Base-by-base conservation (phyloP, 768 basidiomycete genomes). In the Baorangia bicolor region DNA sequence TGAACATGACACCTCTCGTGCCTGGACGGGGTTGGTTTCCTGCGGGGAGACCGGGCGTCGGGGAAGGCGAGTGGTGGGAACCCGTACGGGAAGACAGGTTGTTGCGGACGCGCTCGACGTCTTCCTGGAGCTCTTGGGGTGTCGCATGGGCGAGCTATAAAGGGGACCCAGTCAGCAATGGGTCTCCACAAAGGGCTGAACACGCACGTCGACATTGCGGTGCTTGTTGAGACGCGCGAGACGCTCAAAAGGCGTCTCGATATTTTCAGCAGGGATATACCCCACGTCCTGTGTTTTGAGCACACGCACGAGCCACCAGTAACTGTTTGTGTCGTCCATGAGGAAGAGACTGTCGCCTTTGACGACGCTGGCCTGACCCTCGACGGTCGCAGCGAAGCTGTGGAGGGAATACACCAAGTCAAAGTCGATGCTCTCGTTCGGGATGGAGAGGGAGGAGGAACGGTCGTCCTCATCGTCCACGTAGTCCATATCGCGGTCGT, bases 271-370 rank as follows among this genome's bases (percentile, higher is more conserved):
- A 18, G 97, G 97, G 47, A 99, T 98, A 71, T 99, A 99, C 0
- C 97, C 97, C 16, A 99, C 93, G 66, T 97, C 94, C 73, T 98
- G 94, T 9, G 96, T 98, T 77, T 98, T 98, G 60, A 99, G 86
- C 10, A 99, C 97, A 44, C 94, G 85, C 9, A 99, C 96, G 47
- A 98, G 90, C 97, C 97, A 98, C 97, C 97, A 98, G 75, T 99
- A 99, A 73, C 92, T 93, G 73, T 99, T 98, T 54, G 88, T 93
- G 72, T 99, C 97, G 75, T 99, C 97, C 83, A 98, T 93, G 41
- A 99, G 79, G 69, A 94, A 88, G 43, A 99, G 81, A 58, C 91
- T 92, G 78, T 99, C 96, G 25, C 97, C 97, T 74, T 98, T 98
- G 72, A 97, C 92, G 61, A 99, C 97, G 62, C 92, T 97, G 3